Base-by-base conservation (phyloP, 1,284 basidiomycete species). In the Melanopsichium pennsylvanicum region DNA sequence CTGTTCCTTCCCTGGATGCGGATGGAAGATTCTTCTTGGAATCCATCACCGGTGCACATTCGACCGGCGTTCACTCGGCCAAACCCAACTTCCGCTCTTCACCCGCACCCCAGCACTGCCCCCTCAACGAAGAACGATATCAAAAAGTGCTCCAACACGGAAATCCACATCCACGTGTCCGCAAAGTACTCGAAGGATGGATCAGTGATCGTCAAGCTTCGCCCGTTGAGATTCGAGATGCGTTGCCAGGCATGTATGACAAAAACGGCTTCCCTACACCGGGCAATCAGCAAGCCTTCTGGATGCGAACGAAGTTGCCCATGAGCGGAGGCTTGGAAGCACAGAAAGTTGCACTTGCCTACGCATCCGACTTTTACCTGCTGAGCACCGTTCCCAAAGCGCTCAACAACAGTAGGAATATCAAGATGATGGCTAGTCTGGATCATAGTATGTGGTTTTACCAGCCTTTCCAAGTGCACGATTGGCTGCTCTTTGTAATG, bases 361-460 rank as follows among this genome's bases (percentile, higher is more conserved):
- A 78, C 37, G 69, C 69, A 0, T 64, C 56, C 38, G 76, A 78
- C 52, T 80, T 76, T 49, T 70, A 76, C 32, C 51, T 78, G 15
- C 64, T 78, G n/a, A 63, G 55, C 39, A 73, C 77, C 6, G 62
- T 80, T 2, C 51, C 68, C 34, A 78, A 76, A 37, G 75, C 79
- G 6, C 48, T 72, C 5, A 59, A 72, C 27, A 70, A 57, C 38
- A 49, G 57, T 32, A 38, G 58, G 8, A 49, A 45, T 18, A 62
- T 75, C 52, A 62, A 72, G 41, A 81, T 81, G 79, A 79, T 80
- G 75, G 76, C 79, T 8, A 71, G 63, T 23, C 42, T 81, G 5
- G 78, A 81, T 51, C 79, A 81, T 51, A 66, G 61, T 22, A 81
- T 81, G 76, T 77, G 73, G 73, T 81, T 79, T 57, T 73, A 77